phyloP scores from a whole-genome alignment of 164 flowering plant species.

The grape (Vitis vinifera) region DNA sequence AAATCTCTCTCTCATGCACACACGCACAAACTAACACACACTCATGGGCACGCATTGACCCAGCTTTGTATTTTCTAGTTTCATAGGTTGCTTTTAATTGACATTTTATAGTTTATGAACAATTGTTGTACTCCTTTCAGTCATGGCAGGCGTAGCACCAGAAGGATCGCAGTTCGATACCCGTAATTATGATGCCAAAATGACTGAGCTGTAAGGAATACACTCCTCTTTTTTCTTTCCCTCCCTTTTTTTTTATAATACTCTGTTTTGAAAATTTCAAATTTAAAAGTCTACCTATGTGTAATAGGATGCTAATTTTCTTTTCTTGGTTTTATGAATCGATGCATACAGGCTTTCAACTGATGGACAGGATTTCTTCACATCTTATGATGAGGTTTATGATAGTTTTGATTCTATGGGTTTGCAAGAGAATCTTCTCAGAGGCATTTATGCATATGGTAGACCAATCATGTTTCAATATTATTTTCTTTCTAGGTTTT shows the following conservation, averaged over 20 bases:
- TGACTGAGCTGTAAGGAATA: conserved; percentile 48
- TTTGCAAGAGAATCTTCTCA: conserved; percentile 62
- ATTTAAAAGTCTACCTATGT: not conserved
- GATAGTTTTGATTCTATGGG: conserved; percentile 69
- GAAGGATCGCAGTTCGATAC: conserved; percentile 69
- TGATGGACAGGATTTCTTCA: conserved; percentile 58
- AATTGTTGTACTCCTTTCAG: conserved; percentile 14
- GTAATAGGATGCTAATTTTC: not conserved
- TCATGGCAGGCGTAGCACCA: conserved; percentile 46
- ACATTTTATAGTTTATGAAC: not conserved
- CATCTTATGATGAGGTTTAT: conserved; percentile 58
- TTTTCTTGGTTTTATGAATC: conserved; percentile 5
- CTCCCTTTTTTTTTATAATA: not conserved
- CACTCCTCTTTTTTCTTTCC: not conserved
- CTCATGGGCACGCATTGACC: too few relatives aligned
- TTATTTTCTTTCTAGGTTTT: not conserved
- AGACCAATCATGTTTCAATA: not conserved
- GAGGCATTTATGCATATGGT: conserved; percentile 84
- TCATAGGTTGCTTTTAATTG: not conserved
- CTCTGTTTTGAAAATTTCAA: not conserved
- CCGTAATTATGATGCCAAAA: conserved; percentile 56
- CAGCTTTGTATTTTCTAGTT: too few relatives aligned
- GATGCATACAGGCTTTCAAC: conserved; percentile 30
- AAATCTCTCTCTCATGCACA: too few relatives aligned
- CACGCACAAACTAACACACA: too few relatives aligned